A percentile compares a stretch with the other conserved stretches of the same genome.
Conservation (phyloP, 371 early-diverging fungal species). For the Mucor piriformis region DNA sequence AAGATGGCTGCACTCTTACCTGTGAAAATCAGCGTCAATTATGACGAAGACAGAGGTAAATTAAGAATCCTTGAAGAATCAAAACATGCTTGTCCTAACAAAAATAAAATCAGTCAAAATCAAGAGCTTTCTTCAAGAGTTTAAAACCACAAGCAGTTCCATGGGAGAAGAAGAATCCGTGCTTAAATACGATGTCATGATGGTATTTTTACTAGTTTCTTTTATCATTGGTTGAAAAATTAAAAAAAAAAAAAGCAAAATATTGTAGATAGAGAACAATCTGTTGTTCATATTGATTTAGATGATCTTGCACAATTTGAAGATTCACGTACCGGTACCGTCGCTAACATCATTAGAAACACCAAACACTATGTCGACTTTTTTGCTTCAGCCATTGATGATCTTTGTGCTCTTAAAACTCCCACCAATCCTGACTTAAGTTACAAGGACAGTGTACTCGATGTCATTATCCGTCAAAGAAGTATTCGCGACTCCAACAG, state of each 20-base stretch:
- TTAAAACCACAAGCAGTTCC: constrained; percentile 20
- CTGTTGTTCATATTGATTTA: constrained; percentile 59
- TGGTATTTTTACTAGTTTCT: constrained; percentile 23
- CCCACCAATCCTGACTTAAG: constrained; percentile 69
- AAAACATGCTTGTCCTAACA: background rate
- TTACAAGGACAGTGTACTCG: constrained; percentile 81
- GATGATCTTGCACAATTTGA: constrained; percentile 61
- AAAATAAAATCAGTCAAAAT: background rate
- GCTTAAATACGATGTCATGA: constrained; percentile 35
- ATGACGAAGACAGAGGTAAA: constrained; percentile 45
- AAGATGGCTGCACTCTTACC: constrained; percentile 47
- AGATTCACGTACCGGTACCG: constrained; percentile 40
- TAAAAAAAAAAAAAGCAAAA: constrained; percentile 49
- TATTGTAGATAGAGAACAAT: constrained; percentile 61
- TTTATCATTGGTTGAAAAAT: background rate
- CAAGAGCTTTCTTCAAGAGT: constrained; percentile 31
- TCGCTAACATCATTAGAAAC: constrained; percentile 76
- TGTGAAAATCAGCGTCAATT: constrained; percentile 31
- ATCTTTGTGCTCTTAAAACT: constrained; percentile 45
- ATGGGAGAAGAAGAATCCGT: constrained; percentile 33
- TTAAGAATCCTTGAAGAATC: too few relatives aligned
- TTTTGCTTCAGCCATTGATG: constrained; percentile 70
- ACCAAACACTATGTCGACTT: constrained; percentile 85
- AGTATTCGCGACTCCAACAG: constrained; percentile 69
- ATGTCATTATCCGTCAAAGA: constrained; percentile 89